Evolutionary conservation across 768 basidiomycete species (phyloP).

Genomic region (Xerocomellus chrysenteron): DNA sequence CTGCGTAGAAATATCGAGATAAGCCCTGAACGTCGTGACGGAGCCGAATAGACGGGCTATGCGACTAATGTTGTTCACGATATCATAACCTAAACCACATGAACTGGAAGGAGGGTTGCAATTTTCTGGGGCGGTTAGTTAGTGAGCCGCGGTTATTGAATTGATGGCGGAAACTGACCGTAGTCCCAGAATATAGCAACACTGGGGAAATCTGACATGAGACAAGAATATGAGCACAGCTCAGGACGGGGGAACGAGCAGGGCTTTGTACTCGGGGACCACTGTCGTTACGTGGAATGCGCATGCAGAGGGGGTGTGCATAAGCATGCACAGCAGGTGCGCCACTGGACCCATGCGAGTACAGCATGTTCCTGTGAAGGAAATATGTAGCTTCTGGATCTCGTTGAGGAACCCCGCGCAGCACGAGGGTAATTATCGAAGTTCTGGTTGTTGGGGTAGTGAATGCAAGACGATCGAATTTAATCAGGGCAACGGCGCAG

Average conservation of each 20-base stretch:
- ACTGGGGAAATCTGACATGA: conserved; percentile 35
- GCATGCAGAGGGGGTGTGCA: conserved; percentile 15
- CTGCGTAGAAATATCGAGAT: conserved; percentile 46
- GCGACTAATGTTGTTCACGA: conserved; percentile 43
- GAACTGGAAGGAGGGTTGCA: conserved; percentile 32
- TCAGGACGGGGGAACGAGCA: neutral
- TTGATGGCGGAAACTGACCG: conserved; percentile 19
- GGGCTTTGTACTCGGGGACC: conserved; percentile 24
- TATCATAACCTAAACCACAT: conserved; percentile 38
- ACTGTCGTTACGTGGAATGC: conserved; percentile 8
- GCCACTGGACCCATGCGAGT: conserved; percentile 18
- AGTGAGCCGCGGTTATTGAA: neutral
- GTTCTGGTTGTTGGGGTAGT: neutral
- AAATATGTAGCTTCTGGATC: neutral
- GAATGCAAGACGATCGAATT: neutral
- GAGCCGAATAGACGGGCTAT: conserved; percentile 48
- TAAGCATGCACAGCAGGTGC: conserved; percentile 14
- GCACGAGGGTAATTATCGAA: neutral
- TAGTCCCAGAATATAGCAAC: conserved; percentile 47
- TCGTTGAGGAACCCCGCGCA: neutral
- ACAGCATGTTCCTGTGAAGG: conserved; percentile 20
- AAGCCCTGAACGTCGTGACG: conserved; percentile 52
- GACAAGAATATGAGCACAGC: conserved; percentile 12
- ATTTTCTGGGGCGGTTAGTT: conserved; percentile 27
- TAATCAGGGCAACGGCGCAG: neutral